Evolutionary conservation across 805 yeast species (phyloP).

Genomic region (Saccharomycopsis sp.): DNA sequence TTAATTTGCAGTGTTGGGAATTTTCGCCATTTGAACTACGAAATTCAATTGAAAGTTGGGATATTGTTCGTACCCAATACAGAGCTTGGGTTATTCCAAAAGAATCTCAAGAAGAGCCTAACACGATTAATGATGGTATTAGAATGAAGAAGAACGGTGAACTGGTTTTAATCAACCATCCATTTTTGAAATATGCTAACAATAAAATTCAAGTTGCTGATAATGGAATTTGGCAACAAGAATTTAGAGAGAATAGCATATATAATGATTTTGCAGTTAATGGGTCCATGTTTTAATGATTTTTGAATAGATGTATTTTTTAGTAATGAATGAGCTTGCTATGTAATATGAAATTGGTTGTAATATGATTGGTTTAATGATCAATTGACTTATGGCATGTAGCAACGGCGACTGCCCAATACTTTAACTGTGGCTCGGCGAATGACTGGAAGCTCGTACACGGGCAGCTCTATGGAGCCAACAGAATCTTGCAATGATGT

Average conservation of each 20-base stretch:
- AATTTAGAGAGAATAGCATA: constrained; percentile 4
- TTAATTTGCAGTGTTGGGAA: neutral
- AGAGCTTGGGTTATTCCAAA: constrained; percentile 7
- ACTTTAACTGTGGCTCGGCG: no score
- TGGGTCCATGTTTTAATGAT: no score
- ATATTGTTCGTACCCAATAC: constrained; percentile 9
- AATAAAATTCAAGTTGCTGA: constrained; percentile 11
- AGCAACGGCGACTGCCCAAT: no score
- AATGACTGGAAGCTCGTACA: no score
- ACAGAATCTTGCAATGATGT: no score
- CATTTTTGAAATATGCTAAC: constrained; percentile 13
- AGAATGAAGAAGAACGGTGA: constrained; percentile 6
- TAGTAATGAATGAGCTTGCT: no score
- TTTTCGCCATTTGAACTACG: neutral
- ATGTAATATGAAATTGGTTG: no score
- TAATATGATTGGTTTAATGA: no score
- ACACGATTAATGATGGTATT: neutral
- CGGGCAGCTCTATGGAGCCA: no score
- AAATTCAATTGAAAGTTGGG: neutral
- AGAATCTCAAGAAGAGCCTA: neutral
- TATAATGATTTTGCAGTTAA: constrained; percentile 15
- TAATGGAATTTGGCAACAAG: constrained; percentile 4
- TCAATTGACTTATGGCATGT: no score
- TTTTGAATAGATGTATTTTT: no score
- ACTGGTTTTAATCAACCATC: constrained; percentile 5